Evolutionary conservation across 1,139 yeast species (phyloP), one percentile per base, ranked within the genome.

Genomic region (Sugiyamaella novakii): DNA sequence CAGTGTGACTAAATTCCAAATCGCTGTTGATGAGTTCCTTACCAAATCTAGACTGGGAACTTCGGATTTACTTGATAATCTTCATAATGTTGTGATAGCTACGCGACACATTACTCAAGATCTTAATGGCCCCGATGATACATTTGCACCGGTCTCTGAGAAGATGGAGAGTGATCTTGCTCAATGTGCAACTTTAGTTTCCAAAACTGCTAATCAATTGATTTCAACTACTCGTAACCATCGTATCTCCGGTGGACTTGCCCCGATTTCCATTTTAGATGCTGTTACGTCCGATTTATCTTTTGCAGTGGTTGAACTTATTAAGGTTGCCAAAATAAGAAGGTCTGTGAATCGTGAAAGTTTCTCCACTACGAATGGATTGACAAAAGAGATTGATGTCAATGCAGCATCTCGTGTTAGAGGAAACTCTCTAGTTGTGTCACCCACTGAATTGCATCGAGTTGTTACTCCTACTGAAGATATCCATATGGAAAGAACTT

Each of bases 141-240:
- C 8, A 6, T 19, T 49, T 28, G 22, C 27, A 2, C 30, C 40
- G n/a, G 36, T 39, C 10, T 29, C 47, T 5, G 52, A 49, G 10
- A 56, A 54, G 40, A 41, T 53, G 24, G 67, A 61, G 40, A 53
- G 60, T 3, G 58, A 60, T 24, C 54, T 67, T 14, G 64, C 65
- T 5, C 65, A 64, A 42, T 59, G 59, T 31, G 59, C 65, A 1
- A 54, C 65, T 3, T 66, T 80, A 40, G 74, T 84, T 12, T 78
- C 87, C 50, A 86, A 85, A 44, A 77, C 95, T 0, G 79, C 87
- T 11, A 81, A 89, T 24, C 89, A 85, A 68, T 78, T 84, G 1
- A 80, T 91, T 43, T 82, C 96, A 3, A 79, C 92, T 0, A 79
- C 95, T 0, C 77, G 96, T 60, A 88, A 88, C 63, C 87, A 74